Evolutionary conservation across 2,329 filamentous ascomycete genomes (phyloP), one percentile per base, ranked within the genome.

Genomic region (Didymosphaeria variabile): DNA sequence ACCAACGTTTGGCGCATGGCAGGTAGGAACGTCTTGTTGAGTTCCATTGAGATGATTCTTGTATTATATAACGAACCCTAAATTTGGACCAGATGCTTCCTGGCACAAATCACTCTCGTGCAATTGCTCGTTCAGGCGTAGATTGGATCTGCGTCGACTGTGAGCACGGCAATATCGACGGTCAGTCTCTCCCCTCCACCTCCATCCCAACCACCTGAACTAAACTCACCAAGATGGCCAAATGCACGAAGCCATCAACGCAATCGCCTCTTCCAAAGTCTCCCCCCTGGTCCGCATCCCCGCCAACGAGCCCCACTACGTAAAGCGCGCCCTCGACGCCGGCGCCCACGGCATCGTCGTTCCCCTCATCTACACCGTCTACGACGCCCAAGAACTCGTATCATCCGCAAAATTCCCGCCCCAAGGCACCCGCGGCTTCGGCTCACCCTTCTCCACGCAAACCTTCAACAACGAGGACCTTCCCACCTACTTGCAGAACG

Each of bases 281-380:
- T 79, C 76, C 40, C 81, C 81, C 5, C 64, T 83, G 13, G 80
- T 83, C 21, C 75, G 79, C 55, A 83, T 88, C 45, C 80, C 84
- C 15, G 84, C 84, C 29, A 86, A 86, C 58, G 85, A 88, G 75
- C 80, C 83, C 51, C 88, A 85, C 86, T 87, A 87, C 85, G 85
- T 88, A 60, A 88, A 88, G 71, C 79, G 86, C 54, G 86, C 86
- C 12, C 80, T 89, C 40, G 87, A 88, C 66, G 77, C 85, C 47
- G 86, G 86, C 40, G 86, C 86, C 8, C 86, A 88, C 69, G 86
- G 85, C 34, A 81, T 88, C 38, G 77, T 87, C 31, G 85, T 86
- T 5, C 85, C 84, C 4, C 72, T 86, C 5, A 78, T 86, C 36
- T 81, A 84, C 63, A 85, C 81, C 0, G 81, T 81, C 12, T 83